Evolutionary conservation across 2,329 filamentous ascomycete species (phyloP).

Genomic region (Clonostachys sp.): DNA sequence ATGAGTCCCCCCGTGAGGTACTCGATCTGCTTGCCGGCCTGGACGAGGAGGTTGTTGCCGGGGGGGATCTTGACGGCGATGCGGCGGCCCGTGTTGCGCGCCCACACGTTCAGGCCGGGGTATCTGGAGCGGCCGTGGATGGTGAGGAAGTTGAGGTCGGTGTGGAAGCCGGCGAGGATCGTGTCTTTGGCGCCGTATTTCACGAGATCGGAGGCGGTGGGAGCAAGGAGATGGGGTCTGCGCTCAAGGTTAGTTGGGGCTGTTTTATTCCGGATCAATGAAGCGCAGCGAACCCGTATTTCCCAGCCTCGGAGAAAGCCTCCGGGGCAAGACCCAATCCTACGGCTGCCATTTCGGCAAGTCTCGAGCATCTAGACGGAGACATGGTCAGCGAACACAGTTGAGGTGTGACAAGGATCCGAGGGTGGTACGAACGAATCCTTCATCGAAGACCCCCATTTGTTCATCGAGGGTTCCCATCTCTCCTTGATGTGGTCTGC

Average conservation of each 20-base stretch:
- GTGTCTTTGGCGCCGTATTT: constrained; percentile 50
- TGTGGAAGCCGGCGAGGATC: constrained; percentile 60
- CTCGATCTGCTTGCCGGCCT: constrained; percentile 60
- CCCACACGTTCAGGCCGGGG: constrained; percentile 59
- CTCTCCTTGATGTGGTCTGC: constrained; percentile 39
- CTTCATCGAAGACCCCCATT: constrained; percentile 58
- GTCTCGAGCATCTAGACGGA: constrained; percentile 39
- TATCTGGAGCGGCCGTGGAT: constrained; percentile 61
- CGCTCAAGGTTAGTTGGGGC: background rate
- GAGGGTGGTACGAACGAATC: constrained; percentile 38
- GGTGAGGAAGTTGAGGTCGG: constrained; percentile 60
- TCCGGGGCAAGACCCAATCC: constrained; percentile 47
- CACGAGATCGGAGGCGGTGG: constrained; percentile 52
- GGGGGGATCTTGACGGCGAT: constrained; percentile 55
- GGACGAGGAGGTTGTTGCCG: constrained; percentile 54
- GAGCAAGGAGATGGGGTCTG: constrained; percentile 57
- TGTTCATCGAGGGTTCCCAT: constrained; percentile 50
- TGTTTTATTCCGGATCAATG: background rate
- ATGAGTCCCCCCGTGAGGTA: constrained; percentile 56
- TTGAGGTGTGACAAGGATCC: background rate
- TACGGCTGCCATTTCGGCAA: constrained; percentile 54
- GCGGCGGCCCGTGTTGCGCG: constrained; percentile 54
- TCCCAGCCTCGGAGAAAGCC: constrained; percentile 49
- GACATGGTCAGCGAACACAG: background rate
- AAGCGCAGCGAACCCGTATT: constrained; percentile 41